Base-by-base conservation (phyloP, 129 eudicot genomes). In the Flaveria bidentis region DNA sequence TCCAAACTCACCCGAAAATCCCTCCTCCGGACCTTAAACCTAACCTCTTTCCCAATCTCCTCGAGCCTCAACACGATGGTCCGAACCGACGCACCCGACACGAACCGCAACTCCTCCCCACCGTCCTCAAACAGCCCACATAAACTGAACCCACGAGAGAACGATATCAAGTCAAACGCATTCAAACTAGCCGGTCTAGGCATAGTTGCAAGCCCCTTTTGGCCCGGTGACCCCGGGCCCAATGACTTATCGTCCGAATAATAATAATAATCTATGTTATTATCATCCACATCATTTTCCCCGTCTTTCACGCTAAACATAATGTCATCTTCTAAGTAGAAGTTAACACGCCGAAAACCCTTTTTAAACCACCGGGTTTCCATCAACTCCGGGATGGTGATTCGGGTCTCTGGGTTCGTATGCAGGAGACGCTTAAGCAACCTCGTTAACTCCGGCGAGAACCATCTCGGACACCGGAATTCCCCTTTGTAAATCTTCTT, bases 291-390 rank as follows among this genome's bases (percentile, higher is more conserved):
- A 45, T 69, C 74, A 23, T 22, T 26, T 6, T 69, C 58, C 0
- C 73, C 73, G 47, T 69, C 57, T 69, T 69, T 69, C 20, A 69
- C 74, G 6, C 56, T 42, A 46, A 45, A 68, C 33, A 68, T 4
- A 53, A 44, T 46, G 25, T 46, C 74, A 13, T 69, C 74, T 2
- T 69, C 74, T 0, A 69, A 13, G 18, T 69, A 69, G 2, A 69
- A 69, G 47, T 69, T 69, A 69, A 69, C n/a, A 46, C 46, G 6
- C 20, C 41, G 36, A 5, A 69, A 69, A 14, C 74, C 74, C 56
- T 69, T 69, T 16, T 69, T 69, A 50, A 69, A 69, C 74, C 74
- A 69, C 42, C 39, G 53, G 56, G 15, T 69, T 69, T 69, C 74
- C 74, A 69, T 69, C 14, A 69, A 45, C 42, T 69, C 74, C 11